phyloP scores from a whole-genome alignment of 371 early-diverging fungal species.

The Actinomortierella ambigua region DNA sequence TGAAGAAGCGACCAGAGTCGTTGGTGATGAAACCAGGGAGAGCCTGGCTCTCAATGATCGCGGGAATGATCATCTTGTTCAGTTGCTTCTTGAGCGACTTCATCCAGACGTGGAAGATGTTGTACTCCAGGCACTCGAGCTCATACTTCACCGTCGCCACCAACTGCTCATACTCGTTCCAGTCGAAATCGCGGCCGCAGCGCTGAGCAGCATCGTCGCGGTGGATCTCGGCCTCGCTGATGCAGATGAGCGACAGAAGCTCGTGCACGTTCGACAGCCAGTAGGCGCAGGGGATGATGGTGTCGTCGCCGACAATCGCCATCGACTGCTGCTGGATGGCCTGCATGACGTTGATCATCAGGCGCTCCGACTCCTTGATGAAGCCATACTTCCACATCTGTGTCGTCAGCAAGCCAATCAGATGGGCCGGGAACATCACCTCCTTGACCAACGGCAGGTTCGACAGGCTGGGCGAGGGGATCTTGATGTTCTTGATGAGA shows the following conservation, averaged over 20 bases:
- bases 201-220: constrained; percentile 27
- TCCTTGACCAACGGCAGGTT: constrained; percentile 81
- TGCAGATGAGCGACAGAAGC: constrained; percentile 68
- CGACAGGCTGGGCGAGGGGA: constrained; percentile 87
- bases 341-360: constrained; percentile 87
- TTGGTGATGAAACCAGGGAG: constrained; percentile 90
- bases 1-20: constrained; percentile 87
- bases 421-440: constrained; percentile 92
- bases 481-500: constrained; percentile 84
- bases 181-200: constrained; percentile 19
- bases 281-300: constrained; percentile 66
- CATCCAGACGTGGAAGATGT: constrained; percentile 84
- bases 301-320: constrained; percentile 57
- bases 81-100: constrained; percentile 93
- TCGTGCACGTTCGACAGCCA: constrained; percentile 97
- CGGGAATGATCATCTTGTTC: constrained; percentile 92
- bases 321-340: constrained; percentile 72
- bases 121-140: constrained; percentile 68
- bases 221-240: constrained; percentile 39
- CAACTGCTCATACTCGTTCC: constrained; percentile 57
- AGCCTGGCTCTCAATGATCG: constrained; percentile 91
- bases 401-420: constrained; percentile 84
- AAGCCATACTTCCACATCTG: constrained; percentile 91
- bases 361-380: constrained; percentile 75
- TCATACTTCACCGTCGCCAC: constrained; percentile 70